A percentile compares a stretch with the other conserved stretches of the same genome.
Conservation (phyloP, 345 rosid species). For the Salix caprea region DNA sequence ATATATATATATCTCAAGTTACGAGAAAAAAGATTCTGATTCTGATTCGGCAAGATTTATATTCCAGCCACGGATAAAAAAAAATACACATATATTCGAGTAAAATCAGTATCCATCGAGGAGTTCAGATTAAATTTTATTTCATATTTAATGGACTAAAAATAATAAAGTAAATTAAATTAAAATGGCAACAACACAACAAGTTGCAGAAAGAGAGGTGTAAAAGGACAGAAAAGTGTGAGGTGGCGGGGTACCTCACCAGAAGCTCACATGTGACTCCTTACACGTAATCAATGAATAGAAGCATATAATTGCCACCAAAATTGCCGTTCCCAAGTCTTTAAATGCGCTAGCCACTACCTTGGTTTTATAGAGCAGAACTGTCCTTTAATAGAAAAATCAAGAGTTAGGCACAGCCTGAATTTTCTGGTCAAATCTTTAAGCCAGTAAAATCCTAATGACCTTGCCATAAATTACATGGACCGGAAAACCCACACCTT, state of each 20-base stretch:
- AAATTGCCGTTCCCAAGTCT: not conserved
- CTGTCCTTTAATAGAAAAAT: not conserved
- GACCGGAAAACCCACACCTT: not conserved
- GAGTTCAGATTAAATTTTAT: no score
- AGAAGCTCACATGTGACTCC: not conserved
- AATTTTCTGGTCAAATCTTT: not conserved
- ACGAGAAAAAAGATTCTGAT: no score
- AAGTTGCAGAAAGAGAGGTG: not conserved
- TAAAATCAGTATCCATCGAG: no score
- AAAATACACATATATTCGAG: no score
- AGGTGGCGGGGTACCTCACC: not conserved
- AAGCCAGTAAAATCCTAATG: not conserved
- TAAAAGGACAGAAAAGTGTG: not conserved
- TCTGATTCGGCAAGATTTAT: no score
- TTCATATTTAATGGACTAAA: not conserved
- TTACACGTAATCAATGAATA: no score
- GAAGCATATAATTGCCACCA: not conserved
- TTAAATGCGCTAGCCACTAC: not conserved
- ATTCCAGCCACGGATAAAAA: no score
- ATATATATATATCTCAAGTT: no score
- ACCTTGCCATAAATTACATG: no score
- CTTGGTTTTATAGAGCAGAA: not conserved
- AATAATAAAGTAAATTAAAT: not conserved
- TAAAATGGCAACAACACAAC: not conserved
- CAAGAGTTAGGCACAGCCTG: not conserved